These are phyloP conservation scores for Rhododendron kiyosumense DNA, from an alignment of 148 eudicot species.

Conservation along the genomic window DNA sequence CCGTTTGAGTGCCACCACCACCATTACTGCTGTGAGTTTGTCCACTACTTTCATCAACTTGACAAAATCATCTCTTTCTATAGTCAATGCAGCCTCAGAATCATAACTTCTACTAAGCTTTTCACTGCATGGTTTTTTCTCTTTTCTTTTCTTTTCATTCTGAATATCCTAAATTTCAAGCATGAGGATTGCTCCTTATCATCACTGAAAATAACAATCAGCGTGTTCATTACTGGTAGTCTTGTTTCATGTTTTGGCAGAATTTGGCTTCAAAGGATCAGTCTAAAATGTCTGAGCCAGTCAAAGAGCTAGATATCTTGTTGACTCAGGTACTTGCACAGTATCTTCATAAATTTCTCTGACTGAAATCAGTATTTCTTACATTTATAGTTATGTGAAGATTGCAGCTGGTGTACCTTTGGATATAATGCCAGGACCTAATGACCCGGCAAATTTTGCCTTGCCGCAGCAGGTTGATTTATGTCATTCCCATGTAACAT, in stretches of 20 bases:
- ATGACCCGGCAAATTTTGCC: constrained; percentile 85
- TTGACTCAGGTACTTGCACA: constrained; percentile 66
- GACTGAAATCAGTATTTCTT: constrained; percentile 4
- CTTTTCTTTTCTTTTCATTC: neutral
- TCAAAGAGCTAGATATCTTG: constrained; percentile 84
- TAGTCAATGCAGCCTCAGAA: neutral
- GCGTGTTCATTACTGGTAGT: neutral
- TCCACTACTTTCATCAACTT: neutral
- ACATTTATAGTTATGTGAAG: constrained; percentile 35
- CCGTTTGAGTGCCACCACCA: neutral
- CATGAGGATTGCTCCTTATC: neutral
- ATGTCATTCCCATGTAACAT: neutral
- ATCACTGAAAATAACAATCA: neutral
- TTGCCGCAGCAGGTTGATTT: constrained; percentile 86
- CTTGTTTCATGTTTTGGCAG: constrained; percentile 32
- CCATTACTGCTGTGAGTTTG: neutral
- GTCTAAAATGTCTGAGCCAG: constrained; percentile 69
- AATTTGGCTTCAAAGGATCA: constrained; percentile 82
- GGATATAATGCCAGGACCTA: constrained; percentile 91
- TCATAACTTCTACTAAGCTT: neutral
- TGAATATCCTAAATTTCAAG: neutral
- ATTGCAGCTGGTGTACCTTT: constrained; percentile 78
- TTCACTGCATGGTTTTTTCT: no score
- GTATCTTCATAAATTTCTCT: neutral
- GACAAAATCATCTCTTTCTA: neutral